phyloP scores from a whole-genome alignment of 2,329 filamentous ascomycete species.

The Ambrosiella xylebori region DNA sequence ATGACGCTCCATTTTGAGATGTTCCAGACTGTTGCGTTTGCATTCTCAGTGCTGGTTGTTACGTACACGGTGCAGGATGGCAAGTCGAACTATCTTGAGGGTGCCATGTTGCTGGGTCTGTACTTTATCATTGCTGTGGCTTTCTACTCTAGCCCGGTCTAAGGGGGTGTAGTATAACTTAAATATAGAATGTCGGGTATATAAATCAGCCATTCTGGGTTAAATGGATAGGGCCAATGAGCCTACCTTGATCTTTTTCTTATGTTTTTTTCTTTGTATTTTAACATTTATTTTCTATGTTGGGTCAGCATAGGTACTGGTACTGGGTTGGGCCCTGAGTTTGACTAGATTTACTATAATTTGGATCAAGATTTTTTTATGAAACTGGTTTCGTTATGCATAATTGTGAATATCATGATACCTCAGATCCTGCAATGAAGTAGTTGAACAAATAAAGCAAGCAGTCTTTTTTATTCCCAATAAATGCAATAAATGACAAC shows the following conservation, averaged over 20 bases:
- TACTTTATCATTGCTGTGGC: constrained; percentile 44
- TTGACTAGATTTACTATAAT: no score
- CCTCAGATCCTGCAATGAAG: no score
- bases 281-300: no score
- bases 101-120: constrained; percentile 44
- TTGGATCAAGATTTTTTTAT: no score
- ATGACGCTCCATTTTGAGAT: constrained; percentile 75
- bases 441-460: background rate
- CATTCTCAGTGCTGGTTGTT: constrained; percentile 57
- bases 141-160: constrained; percentile 36
- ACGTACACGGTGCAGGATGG: constrained; percentile 66
- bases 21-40: constrained; percentile 73
- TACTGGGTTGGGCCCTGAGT: no score
- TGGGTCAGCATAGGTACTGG: no score
- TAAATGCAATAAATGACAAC: background rate
- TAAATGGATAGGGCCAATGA: no score
- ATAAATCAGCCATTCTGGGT: no score
- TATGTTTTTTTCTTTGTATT: no score
- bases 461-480: constrained; percentile 1
- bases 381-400: no score
- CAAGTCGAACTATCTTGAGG: constrained; percentile 71
- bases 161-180: constrained; percentile 4
- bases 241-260: no score
- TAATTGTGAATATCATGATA: no score
- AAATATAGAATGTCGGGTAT: background rate